Base-by-base conservation (phyloP, 2,329 filamentous ascomycete genomes). In the Trichothecium roseum region DNA sequence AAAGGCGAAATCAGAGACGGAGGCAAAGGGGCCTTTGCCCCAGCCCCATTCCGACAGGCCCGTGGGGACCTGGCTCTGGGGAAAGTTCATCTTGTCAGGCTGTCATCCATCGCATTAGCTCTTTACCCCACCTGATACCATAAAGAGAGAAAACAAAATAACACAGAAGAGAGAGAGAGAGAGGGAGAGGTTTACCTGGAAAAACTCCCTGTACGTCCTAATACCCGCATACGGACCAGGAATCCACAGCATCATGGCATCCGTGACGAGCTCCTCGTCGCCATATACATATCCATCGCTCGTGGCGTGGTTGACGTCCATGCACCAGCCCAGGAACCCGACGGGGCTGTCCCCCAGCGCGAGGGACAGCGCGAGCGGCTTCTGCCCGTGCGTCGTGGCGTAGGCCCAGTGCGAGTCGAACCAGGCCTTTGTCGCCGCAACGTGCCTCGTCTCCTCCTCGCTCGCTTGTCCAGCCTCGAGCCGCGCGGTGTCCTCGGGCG, bases 141-240 rank as follows among this genome's bases (percentile, higher is more conserved):
- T 24, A n/a, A n/a, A n/a, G n/a, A n/a, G n/a, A n/a, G n/a, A n/a
- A n/a, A n/a, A n/a, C n/a, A n/a, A n/a, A n/a, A n/a, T n/a, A n/a
- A n/a, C n/a, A n/a, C n/a, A n/a, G n/a, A n/a, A n/a, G n/a, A n/a
- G n/a, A n/a, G n/a, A n/a, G n/a, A n/a, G n/a, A n/a, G n/a, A n/a
- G n/a, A n/a, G n/a, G n/a, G 20, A 10, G 6, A 10, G 20, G 10
- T 24, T 30, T 18, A 30, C 34, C 34, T 35, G 28, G 34, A 27
- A 35, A 26, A 35, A 40, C 26, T 35, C 34, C 15, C 26, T 28
- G 34, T 35, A 35, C 5, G 34, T 20, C n/a, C 34, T 16, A 17
- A 35, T 9, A 16, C 26, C 29, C 6, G 18, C 34, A 18, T 35
- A 35, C 3, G 34, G 34, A 5, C 34, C 34, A 8, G 22, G 34